Base-by-base conservation (phyloP, 352 stramenopile genomes). In the Globisporangium polare region DNA sequence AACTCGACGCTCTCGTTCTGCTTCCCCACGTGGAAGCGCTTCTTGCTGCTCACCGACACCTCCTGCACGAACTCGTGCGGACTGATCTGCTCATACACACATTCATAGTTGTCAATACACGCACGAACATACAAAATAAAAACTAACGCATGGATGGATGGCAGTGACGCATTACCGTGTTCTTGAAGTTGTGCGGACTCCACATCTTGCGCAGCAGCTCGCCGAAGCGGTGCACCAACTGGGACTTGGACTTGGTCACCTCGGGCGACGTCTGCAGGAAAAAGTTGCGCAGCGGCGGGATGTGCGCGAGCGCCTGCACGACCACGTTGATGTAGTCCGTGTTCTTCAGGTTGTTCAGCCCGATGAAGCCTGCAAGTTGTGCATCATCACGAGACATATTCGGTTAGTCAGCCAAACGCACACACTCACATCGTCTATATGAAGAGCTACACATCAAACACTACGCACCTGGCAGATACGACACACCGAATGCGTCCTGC, bases 281-380 rank as follows among this genome's bases (percentile, higher is more conserved):
- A 67, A 96, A 99, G 70, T 99, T 86, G 39, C 97, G 83, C 3
- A 99, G 78, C 5, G 96, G 96, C 42, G 74, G 73, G 6, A 99
- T 95, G 68, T 99, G 96, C 6, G 86, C 94, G 42, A 99, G 83
- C 26, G 94, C 92, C 74, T 99, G 97, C 22, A 99, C 86, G 22
- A 97, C 86, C 15, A 97, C 93, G 67, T 98, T 99, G 49, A 99
- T 87, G 74, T 98, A 99, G 80, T 99, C 98, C 0, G 96, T 99
- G 67, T 96, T 90, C 65, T 97, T 96, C 20, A 99, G 73, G 75
- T 99, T 99, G 81, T 99, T 99, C 22, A 99, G 71, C 0, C 97
- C 97, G 29, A 99, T 91, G 73, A 98, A 99, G 5, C 97, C 97
- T 78, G 52, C 13, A n/a, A n/a, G 33, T 31, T 52, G 18, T 29